Conservation (phyloP, 176 grass and related monocot species). For the Raddia distichophylla region DNA sequence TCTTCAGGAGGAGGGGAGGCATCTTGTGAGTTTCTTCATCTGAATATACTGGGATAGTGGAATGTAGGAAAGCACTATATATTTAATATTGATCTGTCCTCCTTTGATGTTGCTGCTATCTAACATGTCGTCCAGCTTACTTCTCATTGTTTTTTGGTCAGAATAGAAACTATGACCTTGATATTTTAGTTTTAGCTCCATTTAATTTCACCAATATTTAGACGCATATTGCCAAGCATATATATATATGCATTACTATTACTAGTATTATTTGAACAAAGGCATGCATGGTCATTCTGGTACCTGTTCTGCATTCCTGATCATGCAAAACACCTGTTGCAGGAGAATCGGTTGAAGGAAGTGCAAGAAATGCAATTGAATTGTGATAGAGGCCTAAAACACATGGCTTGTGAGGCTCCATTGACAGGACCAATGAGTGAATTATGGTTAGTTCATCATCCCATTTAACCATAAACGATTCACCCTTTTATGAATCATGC, state of each 20-base stretch:
- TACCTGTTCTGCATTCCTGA: background rate
- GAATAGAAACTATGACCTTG: background rate
- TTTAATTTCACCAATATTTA: background rate
- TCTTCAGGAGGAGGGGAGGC: conserved; percentile 80
- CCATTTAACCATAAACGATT: background rate
- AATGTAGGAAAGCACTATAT: background rate
- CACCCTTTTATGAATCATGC: background rate
- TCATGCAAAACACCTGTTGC: conserved; percentile 23
- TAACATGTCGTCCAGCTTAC: background rate
- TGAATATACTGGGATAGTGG: background rate
- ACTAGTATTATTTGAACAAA: background rate
- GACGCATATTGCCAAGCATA: background rate
- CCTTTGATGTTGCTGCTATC: background rate
- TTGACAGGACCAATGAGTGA: conserved; percentile 53
- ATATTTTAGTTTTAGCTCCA: conserved; percentile 10
- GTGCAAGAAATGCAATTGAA: conserved; percentile 86
- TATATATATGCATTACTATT: background rate
- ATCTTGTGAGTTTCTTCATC: conserved; percentile 64
- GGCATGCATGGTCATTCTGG: background rate
- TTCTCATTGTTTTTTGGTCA: conserved; percentile 19
- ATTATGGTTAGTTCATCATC: conserved; percentile 49
- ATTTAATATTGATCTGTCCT: background rate
- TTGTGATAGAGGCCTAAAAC: conserved; percentile 83
- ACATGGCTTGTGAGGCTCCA: conserved; percentile 49
- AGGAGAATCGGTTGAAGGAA: conserved; percentile 94